phyloP scores from a whole-genome alignment of 768 basidiomycete species.

The Boletus subparvulus region DNA sequence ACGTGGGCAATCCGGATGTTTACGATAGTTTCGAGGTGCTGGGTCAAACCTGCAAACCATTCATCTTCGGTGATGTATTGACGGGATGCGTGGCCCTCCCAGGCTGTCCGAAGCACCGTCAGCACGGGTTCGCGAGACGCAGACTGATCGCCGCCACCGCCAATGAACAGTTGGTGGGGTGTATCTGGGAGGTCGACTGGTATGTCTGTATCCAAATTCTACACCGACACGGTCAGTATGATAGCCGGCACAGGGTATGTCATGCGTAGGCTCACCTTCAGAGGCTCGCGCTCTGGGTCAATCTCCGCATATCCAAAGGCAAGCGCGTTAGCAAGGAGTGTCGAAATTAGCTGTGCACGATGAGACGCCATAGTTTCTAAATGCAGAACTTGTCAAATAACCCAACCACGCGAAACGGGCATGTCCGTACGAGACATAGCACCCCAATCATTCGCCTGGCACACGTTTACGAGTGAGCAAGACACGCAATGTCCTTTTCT shows the following conservation, averaged over 20 bases:
- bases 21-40: constrained; percentile 40
- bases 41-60: constrained; percentile 42
- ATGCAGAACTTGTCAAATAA: not conserved
- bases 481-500: not conserved
- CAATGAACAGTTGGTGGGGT: constrained; percentile 36
- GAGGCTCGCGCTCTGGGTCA: constrained; percentile 44
- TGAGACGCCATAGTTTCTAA: constrained; percentile 50
- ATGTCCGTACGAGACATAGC: constrained; percentile 53
- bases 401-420: not conserved
- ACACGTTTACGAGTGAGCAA: not conserved
- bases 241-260: not conserved
- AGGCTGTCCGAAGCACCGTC: constrained; percentile 14
- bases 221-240: not conserved
- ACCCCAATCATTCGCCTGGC: constrained; percentile 64
- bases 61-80: constrained; percentile 24
- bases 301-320: constrained; percentile 46
- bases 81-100: constrained; percentile 19
- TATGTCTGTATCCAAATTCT: constrained; percentile 56
- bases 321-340: constrained; percentile 47
- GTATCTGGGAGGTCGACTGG: constrained; percentile 41
- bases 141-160: constrained; percentile 15
- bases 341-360: constrained; percentile 42
- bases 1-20: constrained; percentile 49
- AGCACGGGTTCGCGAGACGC: constrained; percentile 15
- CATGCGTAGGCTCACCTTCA: constrained; percentile 42